phyloP scores from a whole-genome alignment of 352 stramenopile genomes.

The Globisporangium middletonii region DNA sequence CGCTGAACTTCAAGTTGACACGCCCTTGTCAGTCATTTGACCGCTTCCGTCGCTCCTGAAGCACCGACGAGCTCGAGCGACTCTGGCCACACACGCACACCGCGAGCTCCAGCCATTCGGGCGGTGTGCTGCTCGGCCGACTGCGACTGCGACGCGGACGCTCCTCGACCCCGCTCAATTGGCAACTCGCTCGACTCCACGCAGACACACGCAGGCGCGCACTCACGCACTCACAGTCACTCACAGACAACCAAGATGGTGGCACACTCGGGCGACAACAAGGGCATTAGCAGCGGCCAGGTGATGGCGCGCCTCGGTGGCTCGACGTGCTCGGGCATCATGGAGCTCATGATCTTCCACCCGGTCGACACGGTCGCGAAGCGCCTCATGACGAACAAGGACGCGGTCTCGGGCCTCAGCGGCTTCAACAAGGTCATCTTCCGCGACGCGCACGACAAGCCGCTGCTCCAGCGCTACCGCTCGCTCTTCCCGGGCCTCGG shows the following conservation, averaged over 20 bases:
- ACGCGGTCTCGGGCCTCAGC: slow-evolving; percentile 34
- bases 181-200: background rate
- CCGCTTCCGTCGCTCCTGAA: too few relatives aligned
- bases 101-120: background rate
- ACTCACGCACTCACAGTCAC: slow-evolving; percentile 10
- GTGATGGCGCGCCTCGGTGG: slow-evolving; percentile 84
- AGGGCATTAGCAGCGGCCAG: slow-evolving; percentile 30
- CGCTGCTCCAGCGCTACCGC: slow-evolving; percentile 67
- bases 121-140: too few relatives aligned
- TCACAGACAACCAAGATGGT: slow-evolving; percentile 29
- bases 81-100: background rate
- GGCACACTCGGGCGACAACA: slow-evolving; percentile 38
- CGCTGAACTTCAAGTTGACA: slow-evolving; percentile 2
- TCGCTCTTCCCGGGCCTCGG: slow-evolving; percentile 90
- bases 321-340: slow-evolving; percentile 89
- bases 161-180: background rate
- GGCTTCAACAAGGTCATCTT: slow-evolving; percentile 86
- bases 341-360: slow-evolving; percentile 94
- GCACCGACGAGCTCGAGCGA: too few relatives aligned
- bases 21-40: background rate
- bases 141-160: background rate
- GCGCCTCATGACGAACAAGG: slow-evolving; percentile 92
- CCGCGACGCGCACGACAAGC: slow-evolving; percentile 78
- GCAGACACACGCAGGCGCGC: too few relatives aligned
- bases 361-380: slow-evolving; percentile 94